Conservation (phyloP, 1,139 yeast species). For the Pichia terricola region DNA sequence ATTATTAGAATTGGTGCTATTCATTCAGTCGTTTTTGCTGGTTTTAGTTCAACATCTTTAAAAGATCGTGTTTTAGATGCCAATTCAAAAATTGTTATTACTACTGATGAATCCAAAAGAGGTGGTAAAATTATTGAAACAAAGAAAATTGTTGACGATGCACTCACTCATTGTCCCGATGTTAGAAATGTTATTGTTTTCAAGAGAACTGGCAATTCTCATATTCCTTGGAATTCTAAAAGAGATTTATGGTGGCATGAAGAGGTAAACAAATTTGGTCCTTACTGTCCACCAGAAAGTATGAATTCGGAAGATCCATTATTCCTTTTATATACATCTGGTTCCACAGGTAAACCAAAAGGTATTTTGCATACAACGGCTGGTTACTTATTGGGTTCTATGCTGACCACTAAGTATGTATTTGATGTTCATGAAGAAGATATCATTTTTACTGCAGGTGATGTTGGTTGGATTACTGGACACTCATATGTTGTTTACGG, state of each 20-base stretch:
- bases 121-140: constrained; percentile 81
- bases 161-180: constrained; percentile 57
- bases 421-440: constrained; percentile 72
- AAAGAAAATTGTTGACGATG: constrained; percentile 76
- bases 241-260: constrained; percentile 82
- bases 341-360: constrained; percentile 63
- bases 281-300: constrained; percentile 52
- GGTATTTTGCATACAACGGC: constrained; percentile 71
- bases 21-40: constrained; percentile 80
- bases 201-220: constrained; percentile 62
- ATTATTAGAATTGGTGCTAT: constrained; percentile 72
- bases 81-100: constrained; percentile 61
- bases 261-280: constrained; percentile 57
- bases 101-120: constrained; percentile 73
- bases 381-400: constrained; percentile 67
- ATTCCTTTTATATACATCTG: constrained; percentile 57
- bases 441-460: constrained; percentile 74
- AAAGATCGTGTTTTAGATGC: constrained; percentile 73
- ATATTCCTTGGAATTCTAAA: constrained; percentile 49
- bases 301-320: constrained; percentile 54
- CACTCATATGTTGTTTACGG: constrained; percentile 80
- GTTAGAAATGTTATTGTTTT: constrained; percentile 63
- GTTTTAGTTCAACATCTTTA: constrained; percentile 66
- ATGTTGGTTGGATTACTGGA: constrained; percentile 86
- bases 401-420: constrained; percentile 59